These are phyloP conservation scores for Aspergillus sp. DNA, from an alignment of 2,329 filamentous ascomycete species.

Conservation along the genomic window DNA sequence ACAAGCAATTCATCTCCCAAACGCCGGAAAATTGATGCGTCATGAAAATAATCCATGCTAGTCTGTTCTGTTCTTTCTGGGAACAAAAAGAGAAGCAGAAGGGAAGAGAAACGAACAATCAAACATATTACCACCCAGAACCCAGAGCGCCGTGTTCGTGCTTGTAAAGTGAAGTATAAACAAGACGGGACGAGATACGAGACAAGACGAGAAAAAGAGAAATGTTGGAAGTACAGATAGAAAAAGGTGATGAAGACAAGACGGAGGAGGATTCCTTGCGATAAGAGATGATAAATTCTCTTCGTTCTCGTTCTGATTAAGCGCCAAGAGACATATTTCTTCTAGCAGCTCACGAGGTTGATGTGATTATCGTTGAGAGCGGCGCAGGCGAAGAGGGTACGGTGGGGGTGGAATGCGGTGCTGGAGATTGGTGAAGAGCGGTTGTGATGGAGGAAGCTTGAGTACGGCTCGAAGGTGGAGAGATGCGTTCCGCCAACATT, in stretches of 20 bases:
- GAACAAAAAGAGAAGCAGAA: neutral
- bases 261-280: too few relatives aligned
- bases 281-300: too few relatives aligned
- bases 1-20: neutral
- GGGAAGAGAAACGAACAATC: neutral
- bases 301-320: too few relatives aligned
- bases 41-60: neutral
- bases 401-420: conserved; percentile 93
- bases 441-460: conserved; percentile 79
- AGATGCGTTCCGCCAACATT: conserved; percentile 80
- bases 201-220: too few relatives aligned
- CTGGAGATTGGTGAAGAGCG: conserved; percentile 79
- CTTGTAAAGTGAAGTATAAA: neutral
- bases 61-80: too few relatives aligned
- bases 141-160: neutral
- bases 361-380: conserved; percentile 86
- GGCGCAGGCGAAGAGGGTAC: conserved; percentile 84
- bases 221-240: too few relatives aligned
- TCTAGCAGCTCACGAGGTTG: conserved; percentile 74
- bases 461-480: conserved; percentile 84
- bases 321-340: too few relatives aligned
- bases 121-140: neutral
- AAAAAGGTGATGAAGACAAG: too few relatives aligned
- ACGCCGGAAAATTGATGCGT: conserved; percentile 1
- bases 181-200: neutral